Evolutionary conservation across 1,284 basidiomycete genomes (phyloP).

Genomic region (Pseudozyma sp.): DNA sequence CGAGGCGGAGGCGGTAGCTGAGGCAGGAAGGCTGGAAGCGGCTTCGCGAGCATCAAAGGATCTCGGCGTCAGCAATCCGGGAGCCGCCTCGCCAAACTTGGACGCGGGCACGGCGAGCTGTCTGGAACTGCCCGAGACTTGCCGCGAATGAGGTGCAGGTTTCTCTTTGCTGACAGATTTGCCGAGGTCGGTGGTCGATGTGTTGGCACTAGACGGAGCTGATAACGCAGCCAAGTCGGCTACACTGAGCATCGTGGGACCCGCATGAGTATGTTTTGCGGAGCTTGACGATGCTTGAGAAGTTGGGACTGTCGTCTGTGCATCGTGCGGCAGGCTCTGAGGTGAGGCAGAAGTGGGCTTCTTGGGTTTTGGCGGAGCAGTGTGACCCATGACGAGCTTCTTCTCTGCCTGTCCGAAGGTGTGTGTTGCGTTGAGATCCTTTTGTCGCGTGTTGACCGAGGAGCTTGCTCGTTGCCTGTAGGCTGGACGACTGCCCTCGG

Average conservation of each 20-base stretch:
- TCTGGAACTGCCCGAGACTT: conserved; percentile 11
- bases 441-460: conserved; percentile 16
- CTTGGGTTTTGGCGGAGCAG: conserved; percentile 17
- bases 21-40: conserved; percentile 14
- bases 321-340: conserved; percentile 9
- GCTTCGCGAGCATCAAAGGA: conserved; percentile 9
- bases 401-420: conserved; percentile 42
- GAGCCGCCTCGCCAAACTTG: conserved; percentile 33
- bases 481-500: conserved; percentile 36
- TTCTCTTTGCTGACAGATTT: conserved; percentile 14
- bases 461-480: neutral
- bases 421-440: conserved; percentile 34
- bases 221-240: conserved; percentile 24
- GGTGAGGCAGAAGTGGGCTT: conserved; percentile 11
- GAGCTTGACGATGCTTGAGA: neutral
- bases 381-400: conserved; percentile 26
- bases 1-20: conserved; percentile 32
- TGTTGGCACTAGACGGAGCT: conserved; percentile 14
- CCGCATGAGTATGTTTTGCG: neutral
- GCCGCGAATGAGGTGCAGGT: conserved; percentile 8
- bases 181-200: conserved; percentile 23
- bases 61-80: conserved; percentile 14
- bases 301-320: conserved; percentile 2
- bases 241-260: conserved; percentile 16
- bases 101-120: conserved; percentile 6